These are phyloP conservation scores for Tulasnella calospora DNA, from an alignment of 768 basidiomycete species.

Conservation along the genomic window DNA sequence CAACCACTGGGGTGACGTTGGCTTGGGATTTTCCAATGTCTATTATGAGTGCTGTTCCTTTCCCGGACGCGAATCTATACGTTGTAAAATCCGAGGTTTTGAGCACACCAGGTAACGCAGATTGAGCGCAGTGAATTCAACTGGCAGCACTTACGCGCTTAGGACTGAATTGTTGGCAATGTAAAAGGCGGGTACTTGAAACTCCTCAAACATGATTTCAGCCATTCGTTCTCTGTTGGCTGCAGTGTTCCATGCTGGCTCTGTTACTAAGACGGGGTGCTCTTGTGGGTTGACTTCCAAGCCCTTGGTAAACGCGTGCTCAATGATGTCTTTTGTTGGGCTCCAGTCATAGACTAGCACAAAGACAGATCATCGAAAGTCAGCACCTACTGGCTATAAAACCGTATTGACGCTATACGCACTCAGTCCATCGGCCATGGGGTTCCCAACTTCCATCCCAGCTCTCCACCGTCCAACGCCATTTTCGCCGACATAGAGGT, in stretches of 20 bases:
- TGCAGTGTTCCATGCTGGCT: slow-evolving; percentile 92
- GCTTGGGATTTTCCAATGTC: slow-evolving; percentile 87
- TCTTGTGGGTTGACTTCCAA: slow-evolving; percentile 74
- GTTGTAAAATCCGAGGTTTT: background rate
- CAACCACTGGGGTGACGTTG: slow-evolving; percentile 91
- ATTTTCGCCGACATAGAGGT: slow-evolving; percentile 78
- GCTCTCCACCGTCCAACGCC: slow-evolving; percentile 86
- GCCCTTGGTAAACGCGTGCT: slow-evolving; percentile 68
- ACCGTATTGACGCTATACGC: slow-evolving; percentile 33
- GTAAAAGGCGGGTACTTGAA: slow-evolving; percentile 91
- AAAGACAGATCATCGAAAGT: background rate
- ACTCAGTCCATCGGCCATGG: slow-evolving; percentile 83
- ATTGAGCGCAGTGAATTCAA: background rate
- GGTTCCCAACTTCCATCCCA: slow-evolving; percentile 82
- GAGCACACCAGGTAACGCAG: background rate
- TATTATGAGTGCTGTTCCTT: slow-evolving; percentile 93
- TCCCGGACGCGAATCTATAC: slow-evolving; percentile 92
- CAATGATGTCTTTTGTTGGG: slow-evolving; percentile 63
- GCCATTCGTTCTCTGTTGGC: slow-evolving; percentile 93
- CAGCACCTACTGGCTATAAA: background rate
- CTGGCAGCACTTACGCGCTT: slow-evolving; percentile 62
- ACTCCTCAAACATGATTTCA: slow-evolving; percentile 97
- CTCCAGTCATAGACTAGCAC: slow-evolving; percentile 56
- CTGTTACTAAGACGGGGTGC: slow-evolving; percentile 89
- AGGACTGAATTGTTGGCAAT: slow-evolving; percentile 92